These are phyloP conservation scores for Kodamaea hsintzibuensis DNA, from an alignment of 805 yeast species.

Conservation along the genomic window DNA sequence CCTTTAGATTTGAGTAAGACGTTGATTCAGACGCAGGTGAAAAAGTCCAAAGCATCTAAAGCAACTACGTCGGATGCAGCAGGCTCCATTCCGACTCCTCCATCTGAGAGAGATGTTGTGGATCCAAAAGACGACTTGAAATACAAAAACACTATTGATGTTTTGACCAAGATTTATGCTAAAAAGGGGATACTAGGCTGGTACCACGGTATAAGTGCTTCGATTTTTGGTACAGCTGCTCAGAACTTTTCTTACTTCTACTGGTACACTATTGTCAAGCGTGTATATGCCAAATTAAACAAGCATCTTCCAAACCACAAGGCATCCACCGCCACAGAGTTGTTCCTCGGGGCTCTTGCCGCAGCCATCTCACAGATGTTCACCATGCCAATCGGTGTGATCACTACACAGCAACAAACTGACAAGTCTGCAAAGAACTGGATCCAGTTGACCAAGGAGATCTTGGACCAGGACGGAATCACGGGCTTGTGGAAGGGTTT, in stretches of 20 bases:
- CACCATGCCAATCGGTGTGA: constrained; percentile 78
- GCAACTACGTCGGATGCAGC: constrained; percentile 1
- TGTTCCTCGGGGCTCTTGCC: constrained; percentile 73
- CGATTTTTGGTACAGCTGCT: constrained; percentile 69
- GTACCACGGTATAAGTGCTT: constrained; percentile 70
- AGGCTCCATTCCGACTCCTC: constrained; percentile 9
- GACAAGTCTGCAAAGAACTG: constrained; percentile 39
- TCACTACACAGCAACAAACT: constrained; percentile 64
- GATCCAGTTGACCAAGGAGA: constrained; percentile 42
- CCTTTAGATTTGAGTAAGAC: constrained; percentile 82
- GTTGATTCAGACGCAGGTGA: constrained; percentile 69
- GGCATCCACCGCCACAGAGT: constrained; percentile 63
- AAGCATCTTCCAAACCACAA: constrained; percentile 37
- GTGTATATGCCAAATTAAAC: constrained; percentile 46
- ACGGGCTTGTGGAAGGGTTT: constrained; percentile 82
- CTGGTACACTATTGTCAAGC: constrained; percentile 78
- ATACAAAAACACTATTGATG: constrained; percentile 64
- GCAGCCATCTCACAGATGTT: constrained; percentile 80
- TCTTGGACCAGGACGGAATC: constrained; percentile 62
- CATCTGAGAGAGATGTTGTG: constrained; percentile 17
- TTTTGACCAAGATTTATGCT: constrained; percentile 55
- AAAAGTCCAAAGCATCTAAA: constrained; percentile 16
- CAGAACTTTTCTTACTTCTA: constrained; percentile 83
- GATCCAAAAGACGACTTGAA: constrained; percentile 26
- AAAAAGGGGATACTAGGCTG: constrained; percentile 66